A percentile compares a stretch with the other conserved stretches of the same genome.
phyloP scores from a whole-genome alignment of 192 early-diverging fungal species.

The Paraglomus occultum region DNA sequence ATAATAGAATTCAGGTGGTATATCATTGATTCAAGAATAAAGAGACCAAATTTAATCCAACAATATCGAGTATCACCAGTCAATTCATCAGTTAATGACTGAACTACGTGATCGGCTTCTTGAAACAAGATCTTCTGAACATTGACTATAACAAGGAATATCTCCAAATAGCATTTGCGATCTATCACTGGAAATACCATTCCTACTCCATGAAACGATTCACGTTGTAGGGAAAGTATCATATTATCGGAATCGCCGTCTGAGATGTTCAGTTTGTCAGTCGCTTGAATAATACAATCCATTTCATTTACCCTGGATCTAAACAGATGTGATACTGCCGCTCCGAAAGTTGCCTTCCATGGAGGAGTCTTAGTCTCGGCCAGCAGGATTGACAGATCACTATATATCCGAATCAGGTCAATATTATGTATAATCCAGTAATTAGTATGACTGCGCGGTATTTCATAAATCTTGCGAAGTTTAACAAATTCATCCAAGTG shows the following conservation, averaged over 20 bases:
- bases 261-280: neutral
- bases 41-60: slow-evolving; percentile 1
- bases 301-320: neutral
- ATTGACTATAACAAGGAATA: slow-evolving; percentile 18
- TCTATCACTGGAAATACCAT: too few relatives aligned
- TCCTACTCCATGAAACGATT: too few relatives aligned
- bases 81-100: too few relatives aligned
- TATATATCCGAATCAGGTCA: neutral
- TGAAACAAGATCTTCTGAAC: slow-evolving; percentile 17
- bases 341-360: slow-evolving; percentile 20
- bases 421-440: slow-evolving; percentile 7
- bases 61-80: too few relatives aligned
- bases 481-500: neutral
- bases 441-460: neutral
- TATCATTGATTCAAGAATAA: neutral
- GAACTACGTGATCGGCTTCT: slow-evolving; percentile 1
- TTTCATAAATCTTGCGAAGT: neutral
- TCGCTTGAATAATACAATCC: slow-evolving; percentile 2
- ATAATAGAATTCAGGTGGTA: slow-evolving; percentile 6
- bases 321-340: slow-evolving; percentile 19
- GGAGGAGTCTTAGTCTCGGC: slow-evolving; percentile 10
- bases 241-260: neutral
- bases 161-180: slow-evolving; percentile 1
- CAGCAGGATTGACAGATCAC: neutral
- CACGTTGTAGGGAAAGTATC: neutral